Evolutionary conservation across 805 yeast species (phyloP).

Genomic region (Kodamaea sagamina): DNA sequence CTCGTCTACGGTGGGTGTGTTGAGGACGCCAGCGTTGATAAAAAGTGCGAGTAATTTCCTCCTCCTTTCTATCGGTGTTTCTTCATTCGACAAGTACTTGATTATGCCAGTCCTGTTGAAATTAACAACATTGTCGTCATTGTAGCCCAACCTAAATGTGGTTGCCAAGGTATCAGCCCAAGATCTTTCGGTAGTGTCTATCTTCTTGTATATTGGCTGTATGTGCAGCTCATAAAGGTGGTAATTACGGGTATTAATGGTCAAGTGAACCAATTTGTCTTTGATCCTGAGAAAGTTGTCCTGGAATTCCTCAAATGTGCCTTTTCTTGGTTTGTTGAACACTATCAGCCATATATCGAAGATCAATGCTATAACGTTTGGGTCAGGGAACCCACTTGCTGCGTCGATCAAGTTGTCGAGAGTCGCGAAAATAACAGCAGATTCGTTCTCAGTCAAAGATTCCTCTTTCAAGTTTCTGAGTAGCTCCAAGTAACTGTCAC

Average conservation of each 20-base stretch:
- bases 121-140: constrained; percentile 12
- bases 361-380: constrained; percentile 20
- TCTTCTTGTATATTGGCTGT: constrained; percentile 19
- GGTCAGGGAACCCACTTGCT: constrained; percentile 22
- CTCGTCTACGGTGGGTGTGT: constrained; percentile 16
- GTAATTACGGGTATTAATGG: constrained; percentile 30
- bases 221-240: constrained; percentile 22
- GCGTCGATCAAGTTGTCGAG: constrained; percentile 26
- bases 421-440: constrained; percentile 18
- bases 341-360: constrained; percentile 28
- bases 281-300: constrained; percentile 19
- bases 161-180: constrained; percentile 30
- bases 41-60: constrained; percentile 22
- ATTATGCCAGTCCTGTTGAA: constrained; percentile 18
- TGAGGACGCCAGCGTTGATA: constrained; percentile 22
- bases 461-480: constrained; percentile 12
- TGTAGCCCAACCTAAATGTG: constrained; percentile 23
- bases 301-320: constrained; percentile 18
- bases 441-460: constrained; percentile 13
- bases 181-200: constrained; percentile 6
- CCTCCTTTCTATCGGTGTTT: constrained; percentile 17
- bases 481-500: constrained; percentile 18
- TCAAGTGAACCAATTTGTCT: constrained; percentile 26
- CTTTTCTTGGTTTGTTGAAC: constrained; percentile 15
- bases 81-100: constrained; percentile 18